These are phyloP conservation scores for Crucihimalaya himalaica DNA, from an alignment of 345 rosid genomes.

Conservation along the genomic window DNA sequence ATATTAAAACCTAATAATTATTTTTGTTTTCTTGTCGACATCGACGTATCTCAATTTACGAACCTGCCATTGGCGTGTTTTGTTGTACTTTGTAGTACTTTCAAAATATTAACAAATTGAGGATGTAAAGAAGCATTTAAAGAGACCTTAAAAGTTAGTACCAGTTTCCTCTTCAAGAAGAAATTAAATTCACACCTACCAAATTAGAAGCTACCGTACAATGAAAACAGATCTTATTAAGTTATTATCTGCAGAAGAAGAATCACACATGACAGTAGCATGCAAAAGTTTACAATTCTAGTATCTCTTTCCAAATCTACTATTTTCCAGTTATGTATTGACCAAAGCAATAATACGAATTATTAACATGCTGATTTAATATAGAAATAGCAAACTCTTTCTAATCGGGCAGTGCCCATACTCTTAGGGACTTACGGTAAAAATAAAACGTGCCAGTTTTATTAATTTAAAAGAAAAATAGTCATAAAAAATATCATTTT, in stretches of 20 bases:
- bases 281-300: too few species aligned
- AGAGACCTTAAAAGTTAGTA: background rate
- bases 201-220: background rate
- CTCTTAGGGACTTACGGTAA: too few species aligned
- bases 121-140: background rate
- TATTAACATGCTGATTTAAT: too few species aligned
- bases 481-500: too few species aligned
- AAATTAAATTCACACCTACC: background rate
- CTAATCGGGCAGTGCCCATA: too few species aligned
- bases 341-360: too few species aligned
- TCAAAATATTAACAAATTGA: background rate
- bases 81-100: slow-evolving; percentile 8
- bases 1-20: background rate
- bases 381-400: too few species aligned
- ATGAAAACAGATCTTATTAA: background rate
- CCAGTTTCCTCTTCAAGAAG: background rate
- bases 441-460: too few species aligned
- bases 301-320: too few species aligned
- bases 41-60: background rate
- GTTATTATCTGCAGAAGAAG: background rate
- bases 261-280: background rate
- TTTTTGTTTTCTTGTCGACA: background rate
- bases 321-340: too few species aligned
- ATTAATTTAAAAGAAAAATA: too few species aligned
- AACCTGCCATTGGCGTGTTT: background rate